phyloP scores from a whole-genome alignment of 2,329 filamentous ascomycete genomes.

The Pseudogymnoascus sp. region DNA sequence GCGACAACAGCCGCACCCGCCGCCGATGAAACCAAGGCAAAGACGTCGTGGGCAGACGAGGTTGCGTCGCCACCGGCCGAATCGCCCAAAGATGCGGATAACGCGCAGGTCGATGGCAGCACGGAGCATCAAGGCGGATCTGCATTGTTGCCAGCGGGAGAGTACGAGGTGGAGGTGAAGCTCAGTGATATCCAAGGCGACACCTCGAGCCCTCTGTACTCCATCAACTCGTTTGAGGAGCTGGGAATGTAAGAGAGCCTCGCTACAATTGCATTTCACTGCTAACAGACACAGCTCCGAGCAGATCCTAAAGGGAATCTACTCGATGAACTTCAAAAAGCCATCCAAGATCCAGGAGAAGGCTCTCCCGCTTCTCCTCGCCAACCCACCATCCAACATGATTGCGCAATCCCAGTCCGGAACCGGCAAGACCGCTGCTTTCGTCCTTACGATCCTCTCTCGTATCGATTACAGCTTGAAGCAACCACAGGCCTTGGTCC shows the following conservation, averaged over 20 bases:
- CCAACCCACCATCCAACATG: slow-evolving; percentile 83
- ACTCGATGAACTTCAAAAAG: slow-evolving; percentile 79
- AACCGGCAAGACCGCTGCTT: slow-evolving; percentile 95
- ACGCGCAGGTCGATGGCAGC: slow-evolving; percentile 38
- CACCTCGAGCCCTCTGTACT: slow-evolving; percentile 78
- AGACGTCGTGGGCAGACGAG: slow-evolving; percentile 32
- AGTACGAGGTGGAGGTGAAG: slow-evolving; percentile 86
- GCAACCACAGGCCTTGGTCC: slow-evolving; percentile 74
- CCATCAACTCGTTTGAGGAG: slow-evolving; percentile 74
- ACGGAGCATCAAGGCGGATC: slow-evolving; percentile 36
- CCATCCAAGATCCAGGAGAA: slow-evolving; percentile 98
- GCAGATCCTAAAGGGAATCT: slow-evolving; percentile 67
- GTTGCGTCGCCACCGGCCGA: slow-evolving; percentile 24
- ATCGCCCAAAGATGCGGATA: slow-evolving; percentile 11
- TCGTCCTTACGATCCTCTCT: slow-evolving; percentile 83
- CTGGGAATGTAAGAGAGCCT: slow-evolving; percentile 62
- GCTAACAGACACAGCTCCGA: slow-evolving; percentile 34
- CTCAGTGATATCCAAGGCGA: slow-evolving; percentile 83
- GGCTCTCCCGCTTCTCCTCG: slow-evolving; percentile 80
- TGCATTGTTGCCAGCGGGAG: slow-evolving; percentile 52
- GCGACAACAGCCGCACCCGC: not conserved
- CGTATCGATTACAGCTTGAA: slow-evolving; percentile 67
- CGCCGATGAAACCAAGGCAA: not conserved
- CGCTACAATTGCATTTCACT: slow-evolving; percentile 8
- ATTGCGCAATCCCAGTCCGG: slow-evolving; percentile 99